Evolutionary conservation across 768 basidiomycete genomes (phyloP).

Genomic region (Boletus subcaerulescens): DNA sequence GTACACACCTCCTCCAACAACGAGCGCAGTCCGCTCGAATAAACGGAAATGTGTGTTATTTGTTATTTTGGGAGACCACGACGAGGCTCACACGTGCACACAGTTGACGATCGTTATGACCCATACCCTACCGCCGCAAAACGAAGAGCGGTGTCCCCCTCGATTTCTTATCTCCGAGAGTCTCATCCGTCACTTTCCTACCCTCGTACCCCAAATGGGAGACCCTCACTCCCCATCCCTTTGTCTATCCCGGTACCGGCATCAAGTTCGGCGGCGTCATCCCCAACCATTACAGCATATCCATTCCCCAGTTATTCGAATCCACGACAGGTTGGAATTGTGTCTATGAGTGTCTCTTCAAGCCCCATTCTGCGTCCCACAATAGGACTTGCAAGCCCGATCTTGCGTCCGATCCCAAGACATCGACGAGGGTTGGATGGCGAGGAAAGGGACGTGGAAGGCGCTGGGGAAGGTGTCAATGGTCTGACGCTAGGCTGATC

Average conservation of each 20-base stretch:
- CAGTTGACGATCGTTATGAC: slow-evolving; percentile 84
- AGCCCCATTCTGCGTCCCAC: slow-evolving; percentile 74
- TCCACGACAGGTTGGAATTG: slow-evolving; percentile 35
- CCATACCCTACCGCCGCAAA: slow-evolving; percentile 78
- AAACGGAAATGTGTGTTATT: slow-evolving; percentile 67
- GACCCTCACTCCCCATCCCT: slow-evolving; percentile 67
- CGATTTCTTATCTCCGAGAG: slow-evolving; percentile 65
- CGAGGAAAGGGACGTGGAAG: slow-evolving; percentile 71
- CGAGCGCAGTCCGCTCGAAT: slow-evolving; percentile 71
- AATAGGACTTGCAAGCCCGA: slow-evolving; percentile 72
- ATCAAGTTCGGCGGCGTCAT: slow-evolving; percentile 65
- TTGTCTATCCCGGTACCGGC: slow-evolving; percentile 56
- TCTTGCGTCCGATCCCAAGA: slow-evolving; percentile 65
- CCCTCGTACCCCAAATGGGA: slow-evolving; percentile 47
- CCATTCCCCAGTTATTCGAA: slow-evolving; percentile 42
- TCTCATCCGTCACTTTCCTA: slow-evolving; percentile 49
- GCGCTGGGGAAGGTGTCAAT: slow-evolving; percentile 75
- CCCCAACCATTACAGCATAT: slow-evolving; percentile 62
- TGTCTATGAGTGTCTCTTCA: slow-evolving; percentile 54
- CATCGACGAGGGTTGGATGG: slow-evolving; percentile 47
- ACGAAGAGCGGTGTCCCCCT: slow-evolving; percentile 81
- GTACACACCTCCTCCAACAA: slow-evolving; percentile 78
- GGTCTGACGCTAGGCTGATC: slow-evolving; percentile 45
- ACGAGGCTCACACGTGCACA: slow-evolving; percentile 8
- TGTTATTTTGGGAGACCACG: not conserved